Percentiles rank a stretch among this genome's conserved stretches.
Conservation (phyloP, 345 rosid species). For the Corchorus olitorius region DNA sequence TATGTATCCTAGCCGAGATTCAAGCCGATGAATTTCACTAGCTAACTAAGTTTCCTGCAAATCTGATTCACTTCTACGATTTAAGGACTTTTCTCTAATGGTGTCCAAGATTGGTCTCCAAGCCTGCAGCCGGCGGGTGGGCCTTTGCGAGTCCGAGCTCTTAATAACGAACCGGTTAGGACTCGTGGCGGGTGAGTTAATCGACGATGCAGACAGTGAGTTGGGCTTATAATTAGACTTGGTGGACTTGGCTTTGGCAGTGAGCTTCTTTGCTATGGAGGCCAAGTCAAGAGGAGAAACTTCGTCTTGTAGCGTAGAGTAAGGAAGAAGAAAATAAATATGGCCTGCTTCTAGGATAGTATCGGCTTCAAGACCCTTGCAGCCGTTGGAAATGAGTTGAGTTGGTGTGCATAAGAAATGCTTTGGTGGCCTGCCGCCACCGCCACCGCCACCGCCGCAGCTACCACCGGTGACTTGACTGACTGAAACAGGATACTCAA, state of each 20-base stretch:
- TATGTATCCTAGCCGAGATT: neutral
- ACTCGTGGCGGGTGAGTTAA: slow-evolving; percentile 11
- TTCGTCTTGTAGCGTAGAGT: slow-evolving; percentile 37
- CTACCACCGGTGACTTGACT: slow-evolving; percentile 25
- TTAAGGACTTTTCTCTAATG: slow-evolving; percentile 49
- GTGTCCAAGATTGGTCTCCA: slow-evolving; percentile 57
- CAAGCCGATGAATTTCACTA: neutral
- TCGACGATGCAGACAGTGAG: slow-evolving; percentile 8
- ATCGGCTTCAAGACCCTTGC: slow-evolving; percentile 35
- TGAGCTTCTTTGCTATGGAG: slow-evolving; percentile 39
- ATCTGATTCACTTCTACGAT: slow-evolving; percentile 50
- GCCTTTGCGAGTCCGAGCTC: neutral
- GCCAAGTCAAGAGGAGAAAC: slow-evolving; percentile 45
- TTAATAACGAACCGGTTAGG: neutral
- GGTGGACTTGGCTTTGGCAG: slow-evolving; percentile 37
- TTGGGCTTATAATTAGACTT: neutral
- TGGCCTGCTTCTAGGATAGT: slow-evolving; percentile 38
- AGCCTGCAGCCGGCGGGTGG: slow-evolving; percentile 6
- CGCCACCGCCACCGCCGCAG: neutral
- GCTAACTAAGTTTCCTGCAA: slow-evolving; percentile 25
- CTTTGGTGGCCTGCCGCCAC: slow-evolving; percentile 19
- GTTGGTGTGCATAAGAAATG: slow-evolving; percentile 45
- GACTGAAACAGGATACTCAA: slow-evolving; percentile 38
- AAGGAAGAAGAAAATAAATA: slow-evolving; percentile 49
- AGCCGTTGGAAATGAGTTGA: slow-evolving; percentile 35